Evolutionary conservation across 352 stramenopile species (phyloP), one percentile per base, ranked within the genome.

Genomic region (Pythium periplocum): DNA sequence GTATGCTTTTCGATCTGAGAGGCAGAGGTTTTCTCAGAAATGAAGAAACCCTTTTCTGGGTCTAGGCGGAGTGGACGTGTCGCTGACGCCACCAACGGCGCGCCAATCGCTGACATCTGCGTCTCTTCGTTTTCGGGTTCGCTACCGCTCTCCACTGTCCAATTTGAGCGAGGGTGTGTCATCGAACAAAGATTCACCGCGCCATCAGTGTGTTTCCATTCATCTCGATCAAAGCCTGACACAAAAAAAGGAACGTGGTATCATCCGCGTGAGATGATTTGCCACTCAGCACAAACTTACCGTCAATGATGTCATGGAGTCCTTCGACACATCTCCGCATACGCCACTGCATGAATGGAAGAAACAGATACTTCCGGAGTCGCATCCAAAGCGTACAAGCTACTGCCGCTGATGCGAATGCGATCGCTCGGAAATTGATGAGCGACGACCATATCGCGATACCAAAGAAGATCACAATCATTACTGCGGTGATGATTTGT

Each of bases 181-280:
- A 88, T 87, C 30, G 79, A 88, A 26, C 69, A 68, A 46, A 87
- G 81, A 56, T 90, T 90, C 26, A 90, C 77, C 0, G 73, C 69
- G 9, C 79, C 79, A 32, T 90, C 79, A 34, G 87, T 90, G 60
- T 73, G 72, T 30, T 73, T 66, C 79, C 79, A 90, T 47, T 73
- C 64, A 34, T 57, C 54, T 5, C 58, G 44, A 40, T 89, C 69
- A 45, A 85, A 86, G n/a, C 76, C 65, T 73, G 46, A 39, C 31
- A 32, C 1, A 6, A 31, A n/a, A 3, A 38, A 39, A 55, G 31
- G 33, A 49, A 39, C 45, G 17, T 7, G 6, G 1, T 34, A 30
- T 7, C 38, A 12, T 10, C 44, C 30, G 44, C 7, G 12, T 8
- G 17, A 26, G 17, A 1, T 34, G 7, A 9, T 1, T 1, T n/a